Evolutionary conservation across 495 filamentous ascomycete species (phyloP), one percentile per base, ranked within the genome.

Genomic region (Penicillium canariense): DNA sequence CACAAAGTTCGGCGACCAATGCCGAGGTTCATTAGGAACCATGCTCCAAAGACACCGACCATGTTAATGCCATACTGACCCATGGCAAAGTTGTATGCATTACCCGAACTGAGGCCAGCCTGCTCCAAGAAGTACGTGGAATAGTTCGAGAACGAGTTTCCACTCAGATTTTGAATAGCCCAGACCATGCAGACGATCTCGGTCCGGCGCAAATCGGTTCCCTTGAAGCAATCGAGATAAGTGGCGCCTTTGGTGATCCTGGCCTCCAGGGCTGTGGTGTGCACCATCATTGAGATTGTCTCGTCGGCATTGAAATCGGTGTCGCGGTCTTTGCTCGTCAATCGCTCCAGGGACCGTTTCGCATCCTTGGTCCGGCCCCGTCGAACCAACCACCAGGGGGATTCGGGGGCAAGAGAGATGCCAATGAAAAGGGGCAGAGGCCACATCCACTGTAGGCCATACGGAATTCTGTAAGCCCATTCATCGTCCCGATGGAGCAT

Each of bases 381-480:
- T 8, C 88, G 81, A 44, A 92, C 86, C 17, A 91, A 79, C 88
- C 89, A 92, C 88, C 87, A 92, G 0, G 89, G 89, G 1, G 80
- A 84, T 67, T 94, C 89, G 3, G 89, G 89, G 0, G 87, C 87
- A 20, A 89, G 79, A 45, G 73, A 77, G 52, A 90, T 84, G 22
- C 84, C 87, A 54, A 90, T 75, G 50, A 87, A 81, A 5, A 94
- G 76, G 3, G 88, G 88, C 4, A 87, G 62, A 0, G 89, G 88
- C 87, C 88, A 94, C 80, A 94, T 87, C 89, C 89, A 94, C 69
- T 94, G 89, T 7, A 91, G 65, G 3, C 83, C 84, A 56, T 89
- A 91, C 0, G 85, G 84, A 52, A 85, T 83, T 11, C 84, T 76
- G 66, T 88, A 88, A 2, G 83, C 78, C 85, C 85, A 88, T 61